A percentile compares a stretch with the other conserved stretches of the same genome.
Evolutionary conservation across 2,329 filamentous ascomycete genomes (phyloP).

Genomic region (Penicillium sp.): DNA sequence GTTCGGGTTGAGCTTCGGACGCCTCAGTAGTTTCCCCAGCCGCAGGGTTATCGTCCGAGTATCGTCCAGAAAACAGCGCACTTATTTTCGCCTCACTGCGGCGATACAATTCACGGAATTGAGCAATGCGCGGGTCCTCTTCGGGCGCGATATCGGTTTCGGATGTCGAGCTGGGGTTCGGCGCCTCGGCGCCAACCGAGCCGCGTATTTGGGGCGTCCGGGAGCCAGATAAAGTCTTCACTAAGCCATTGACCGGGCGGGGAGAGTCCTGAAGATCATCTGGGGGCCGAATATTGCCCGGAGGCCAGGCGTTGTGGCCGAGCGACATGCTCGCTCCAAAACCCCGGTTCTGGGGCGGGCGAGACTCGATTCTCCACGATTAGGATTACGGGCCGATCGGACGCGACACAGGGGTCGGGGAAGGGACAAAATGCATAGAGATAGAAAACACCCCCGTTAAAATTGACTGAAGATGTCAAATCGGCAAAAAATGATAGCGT

Average conservation of each 20-base stretch:
- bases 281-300: conserved; percentile 58
- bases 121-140: conserved; percentile 66
- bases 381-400: conserved; percentile 36
- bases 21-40: conserved; percentile 51
- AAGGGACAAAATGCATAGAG: conserved; percentile 37
- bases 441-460: conserved; percentile 20
- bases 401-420: conserved; percentile 26
- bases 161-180: conserved; percentile 50
- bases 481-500: conserved; percentile 35
- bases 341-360: conserved; percentile 48
- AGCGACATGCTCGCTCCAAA: conserved; percentile 61
- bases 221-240: conserved; percentile 45
- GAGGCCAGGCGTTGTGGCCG: conserved; percentile 68
- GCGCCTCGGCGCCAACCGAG: conserved; percentile 47
- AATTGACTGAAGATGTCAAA: conserved; percentile 32
- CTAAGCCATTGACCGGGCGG: conserved; percentile 45
- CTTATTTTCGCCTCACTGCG: conserved; percentile 75
- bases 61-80: conserved; percentile 64
- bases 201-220: conserved; percentile 47
- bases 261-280: conserved; percentile 56
- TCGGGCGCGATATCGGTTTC: conserved; percentile 62
- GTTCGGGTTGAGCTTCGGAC: conserved; percentile 34
- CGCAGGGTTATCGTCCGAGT: conserved; percentile 30
- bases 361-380: conserved; percentile 48
- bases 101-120: conserved; percentile 76